phyloP scores from a whole-genome alignment of 2,329 filamentous ascomycete species.

The Fusarium tuaranense region DNA sequence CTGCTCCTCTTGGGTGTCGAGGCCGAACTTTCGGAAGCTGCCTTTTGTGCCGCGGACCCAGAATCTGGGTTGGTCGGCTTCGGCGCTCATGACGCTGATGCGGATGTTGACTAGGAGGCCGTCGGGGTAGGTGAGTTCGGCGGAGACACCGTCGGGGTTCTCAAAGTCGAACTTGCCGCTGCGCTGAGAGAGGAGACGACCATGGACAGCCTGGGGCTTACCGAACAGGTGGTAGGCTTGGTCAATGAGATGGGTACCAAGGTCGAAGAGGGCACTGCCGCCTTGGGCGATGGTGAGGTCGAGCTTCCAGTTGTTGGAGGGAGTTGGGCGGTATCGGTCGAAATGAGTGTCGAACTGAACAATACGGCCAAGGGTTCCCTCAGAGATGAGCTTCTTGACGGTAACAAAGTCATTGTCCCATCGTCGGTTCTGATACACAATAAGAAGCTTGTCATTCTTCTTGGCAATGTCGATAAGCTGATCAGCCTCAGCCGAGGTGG shows the following conservation, averaged over 20 bases:
- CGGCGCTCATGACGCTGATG: constrained; percentile 75
- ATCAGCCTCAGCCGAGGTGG: constrained; percentile 75
- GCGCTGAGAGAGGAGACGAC: constrained; percentile 75
- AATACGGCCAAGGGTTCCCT: constrained; percentile 74
- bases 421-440: constrained; percentile 81
- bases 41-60: constrained; percentile 82
- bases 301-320: constrained; percentile 75
- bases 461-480: constrained; percentile 69
- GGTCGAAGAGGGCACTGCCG: constrained; percentile 77
- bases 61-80: constrained; percentile 77
- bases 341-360: constrained; percentile 86
- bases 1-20: constrained; percentile 83
- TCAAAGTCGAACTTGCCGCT: constrained; percentile 58
- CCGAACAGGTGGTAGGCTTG: constrained; percentile 80
- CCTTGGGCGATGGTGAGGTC: constrained; percentile 68
- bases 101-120: constrained; percentile 77
- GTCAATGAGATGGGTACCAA: constrained; percentile 82
- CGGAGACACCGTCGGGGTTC: constrained; percentile 70
- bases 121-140: constrained; percentile 73
- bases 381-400: constrained; percentile 70
- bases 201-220: constrained; percentile 74
- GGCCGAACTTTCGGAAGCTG: constrained; percentile 76
- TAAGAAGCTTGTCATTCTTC: constrained; percentile 64
- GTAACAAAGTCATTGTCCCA: constrained; percentile 85
- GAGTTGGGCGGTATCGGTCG: constrained; percentile 75